Base-by-base conservation (phyloP, 768 basidiomycete species). In the Rhodosporidiobolus sp. region DNA sequence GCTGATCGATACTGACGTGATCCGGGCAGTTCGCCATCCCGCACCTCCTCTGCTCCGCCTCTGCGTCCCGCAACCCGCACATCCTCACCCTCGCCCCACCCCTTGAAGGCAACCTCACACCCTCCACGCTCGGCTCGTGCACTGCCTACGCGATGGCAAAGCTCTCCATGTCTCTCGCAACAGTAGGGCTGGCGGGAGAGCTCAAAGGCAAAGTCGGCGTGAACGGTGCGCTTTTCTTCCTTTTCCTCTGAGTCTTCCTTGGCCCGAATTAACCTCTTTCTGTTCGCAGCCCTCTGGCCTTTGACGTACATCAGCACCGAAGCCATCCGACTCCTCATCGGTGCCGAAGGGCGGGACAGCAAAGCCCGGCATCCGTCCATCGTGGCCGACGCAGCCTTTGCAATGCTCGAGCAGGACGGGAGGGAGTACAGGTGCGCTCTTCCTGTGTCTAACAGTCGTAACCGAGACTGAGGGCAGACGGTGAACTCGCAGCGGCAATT, bases 81-180 rank as follows among this genome's bases (percentile, higher is more conserved):
- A 63, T 69, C 49, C 62, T 69, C 32, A 56, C 68, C 26, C 60
- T 69, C 38, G 60, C 68, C 1, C 68, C 68, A 3, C 68, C 68
- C 1, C 24, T 69, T 1, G 38, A 38, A 4, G 60, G 60, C 22
- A 69, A 69, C 30, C 53, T 69, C 53, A 30, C 17, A 5, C 60
- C 60, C 11, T 19, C 32, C 7, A 35, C 28, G 28, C 56, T 69
- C 32, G 60, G 60, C 3, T 6, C 22, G 0, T 45, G 45, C 12
- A 69, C 68, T 2, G 68, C 32, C 4, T 69, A 69, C 19, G 52
- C 68, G 9, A 69, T 69, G 43, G 68, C 68, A 24, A 69, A 69
- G 53, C 38, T 63, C 24, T 61, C 45, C 8, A 69, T 69, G 68
- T 48, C 43, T 11, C 62, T 69, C 11, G 60, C 68, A 1, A 58